Evolutionary conservation across 352 stramenopile genomes (phyloP), one percentile per base, ranked within the genome.

Genomic region (Phytopythium litorale): DNA sequence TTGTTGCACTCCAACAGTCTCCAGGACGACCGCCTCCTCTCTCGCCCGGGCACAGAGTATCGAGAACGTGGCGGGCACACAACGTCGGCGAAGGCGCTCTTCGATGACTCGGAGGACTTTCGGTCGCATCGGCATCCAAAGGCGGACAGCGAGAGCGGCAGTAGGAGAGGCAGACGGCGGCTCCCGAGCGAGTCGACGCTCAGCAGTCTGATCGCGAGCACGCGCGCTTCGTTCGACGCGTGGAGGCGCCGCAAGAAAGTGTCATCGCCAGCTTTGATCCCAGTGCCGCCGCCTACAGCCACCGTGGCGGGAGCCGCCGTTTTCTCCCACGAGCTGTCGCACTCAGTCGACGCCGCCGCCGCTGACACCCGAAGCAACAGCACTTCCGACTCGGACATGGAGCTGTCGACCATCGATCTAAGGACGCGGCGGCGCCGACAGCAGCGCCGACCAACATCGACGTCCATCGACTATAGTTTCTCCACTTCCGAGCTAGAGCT

Each of bases 401-500:
- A 58, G n/a, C 33, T 58, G 16, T 37, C 53, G n/a, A 58, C 53
- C 3, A 23, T 58, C 32, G 53, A 58, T 21, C 35, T 58, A 19
- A 15, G 53, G 33, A 25, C 13, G 33, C 35, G 25, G 3, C 33
- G 21, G 2, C 53, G 23, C 21, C 16, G n/a, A 23, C 53, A 15
- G 13, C 53, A 30, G 6, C 35, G 35, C 21, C n/a, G 35, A 23
- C 53, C 53, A 12, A n/a, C 35, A 21, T 37, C 53, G 12, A 13
- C 21, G 33, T 37, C 35, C 15, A 49, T 58, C 33, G 53, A 58
- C 53, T 58, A 30, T 19, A 46, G 38, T 6, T 43, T 49, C 53
- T 58, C 35, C 42, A 7, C 38, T 1, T n/a, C 21, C 33, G 50
- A 72, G 7, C 19, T 55, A 33, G 57, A 71, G 12, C 43, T 62